Conservation (phyloP, 805 yeast genomes). For the Zygoascus bituminiphila region DNA sequence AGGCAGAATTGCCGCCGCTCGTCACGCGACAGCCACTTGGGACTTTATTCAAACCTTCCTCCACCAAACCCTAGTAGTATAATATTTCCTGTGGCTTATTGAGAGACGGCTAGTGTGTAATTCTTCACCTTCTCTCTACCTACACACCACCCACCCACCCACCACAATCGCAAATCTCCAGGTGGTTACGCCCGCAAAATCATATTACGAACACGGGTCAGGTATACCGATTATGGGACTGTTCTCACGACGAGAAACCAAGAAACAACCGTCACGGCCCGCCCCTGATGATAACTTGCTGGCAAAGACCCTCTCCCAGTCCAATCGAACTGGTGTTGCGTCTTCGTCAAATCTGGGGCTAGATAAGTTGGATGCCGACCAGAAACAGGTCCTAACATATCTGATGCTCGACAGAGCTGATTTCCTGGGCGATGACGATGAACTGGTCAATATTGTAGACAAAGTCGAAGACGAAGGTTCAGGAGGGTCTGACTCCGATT, state of each 20-base stretch:
- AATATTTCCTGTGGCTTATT: too few species aligned
- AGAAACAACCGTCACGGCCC: not conserved
- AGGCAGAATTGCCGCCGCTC: too few species aligned
- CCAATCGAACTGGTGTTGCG: not conserved
- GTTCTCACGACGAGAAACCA: not conserved
- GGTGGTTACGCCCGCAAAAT: too few species aligned
- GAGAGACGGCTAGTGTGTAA: too few species aligned
- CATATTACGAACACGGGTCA: too few species aligned
- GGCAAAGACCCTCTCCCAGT: not conserved
- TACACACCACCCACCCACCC: too few species aligned
- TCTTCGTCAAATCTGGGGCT: conserved; percentile 3
- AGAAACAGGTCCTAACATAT: not conserved
- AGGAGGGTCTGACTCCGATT: not conserved
- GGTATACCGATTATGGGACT: conserved; percentile 1
- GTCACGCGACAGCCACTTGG: too few species aligned
- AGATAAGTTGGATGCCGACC: not conserved
- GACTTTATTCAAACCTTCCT: too few species aligned
- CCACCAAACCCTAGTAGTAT: too few species aligned
- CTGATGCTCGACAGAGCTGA: conserved; percentile 1
- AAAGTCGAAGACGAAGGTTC: conserved; percentile 3
- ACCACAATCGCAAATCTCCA: too few species aligned
- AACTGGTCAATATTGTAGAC: not conserved
- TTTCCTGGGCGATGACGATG: conserved; percentile 2
- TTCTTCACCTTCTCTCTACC: too few species aligned
- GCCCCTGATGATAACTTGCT: not conserved